A percentile compares a stretch with the other conserved stretches of the same genome.
phyloP scores from a whole-genome alignment of 1,284 basidiomycete species.

The Trametes hirsuta region DNA sequence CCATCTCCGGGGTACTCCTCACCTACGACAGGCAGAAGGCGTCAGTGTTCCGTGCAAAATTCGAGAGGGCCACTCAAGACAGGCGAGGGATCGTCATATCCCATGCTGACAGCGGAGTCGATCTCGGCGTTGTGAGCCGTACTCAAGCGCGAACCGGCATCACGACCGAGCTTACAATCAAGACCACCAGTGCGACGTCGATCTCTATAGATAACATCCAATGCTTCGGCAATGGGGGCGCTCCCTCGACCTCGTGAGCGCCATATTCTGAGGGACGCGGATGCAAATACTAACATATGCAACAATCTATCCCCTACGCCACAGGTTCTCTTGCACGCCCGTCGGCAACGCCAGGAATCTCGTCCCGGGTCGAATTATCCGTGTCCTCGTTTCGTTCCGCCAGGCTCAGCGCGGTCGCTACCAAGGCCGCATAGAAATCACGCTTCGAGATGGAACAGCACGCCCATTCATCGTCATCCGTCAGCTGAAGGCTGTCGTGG shows the following conservation, averaged over 20 bases:
- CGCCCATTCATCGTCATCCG: constrained; percentile 33
- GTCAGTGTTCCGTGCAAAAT: constrained; percentile 21
- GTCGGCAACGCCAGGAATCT: neutral
- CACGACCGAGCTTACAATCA: constrained; percentile 9
- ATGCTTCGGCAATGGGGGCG: neutral
- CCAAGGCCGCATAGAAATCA: constrained; percentile 22
- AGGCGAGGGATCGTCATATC: constrained; percentile 33
- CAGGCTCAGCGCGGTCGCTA: neutral
- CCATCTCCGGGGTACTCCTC: neutral
- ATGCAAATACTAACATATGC: no score
- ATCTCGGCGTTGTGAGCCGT: constrained; percentile 41
- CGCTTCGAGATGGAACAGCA: constrained; percentile 10
- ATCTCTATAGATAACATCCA: neutral
- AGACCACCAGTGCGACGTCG: neutral
- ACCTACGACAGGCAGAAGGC: constrained; percentile 7
- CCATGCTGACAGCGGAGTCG: constrained; percentile 29
- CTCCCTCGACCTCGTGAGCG: neutral
- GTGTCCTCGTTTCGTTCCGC: neutral
- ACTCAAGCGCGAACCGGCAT: constrained; percentile 33
- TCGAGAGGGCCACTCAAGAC: constrained; percentile 33
- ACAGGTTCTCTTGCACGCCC: neutral
- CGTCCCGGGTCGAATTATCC: neutral
- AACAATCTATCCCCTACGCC: neutral
- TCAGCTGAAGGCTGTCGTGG: constrained; percentile 30
- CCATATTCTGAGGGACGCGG: no score